A percentile compares a stretch with the other conserved stretches of the same genome.
These are phyloP conservation scores for Tephrocybe rancida DNA, from an alignment of 768 basidiomycete species.

Conservation along the genomic window DNA sequence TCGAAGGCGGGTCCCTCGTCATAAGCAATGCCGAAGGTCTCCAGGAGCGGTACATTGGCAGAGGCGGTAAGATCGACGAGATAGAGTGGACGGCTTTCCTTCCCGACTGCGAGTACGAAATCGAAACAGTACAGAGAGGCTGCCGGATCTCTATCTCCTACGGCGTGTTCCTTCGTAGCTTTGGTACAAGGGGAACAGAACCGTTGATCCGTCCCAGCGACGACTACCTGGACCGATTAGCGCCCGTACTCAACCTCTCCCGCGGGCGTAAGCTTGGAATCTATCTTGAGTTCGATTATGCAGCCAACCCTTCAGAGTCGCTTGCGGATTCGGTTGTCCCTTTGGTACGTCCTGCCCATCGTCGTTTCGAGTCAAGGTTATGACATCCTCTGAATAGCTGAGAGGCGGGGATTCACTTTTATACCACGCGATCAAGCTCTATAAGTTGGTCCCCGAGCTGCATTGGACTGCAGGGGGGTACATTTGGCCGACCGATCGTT, in stretches of 20 bases:
- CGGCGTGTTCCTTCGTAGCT: slow-evolving; percentile 68
- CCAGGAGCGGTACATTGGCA: slow-evolving; percentile 64
- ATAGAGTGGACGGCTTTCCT: slow-evolving; percentile 82
- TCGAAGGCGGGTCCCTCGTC: slow-evolving; percentile 67
- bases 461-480: slow-evolving; percentile 85
- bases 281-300: slow-evolving; percentile 69
- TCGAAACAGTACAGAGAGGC: slow-evolving; percentile 71
- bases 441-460: slow-evolving; percentile 73
- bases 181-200: slow-evolving; percentile 59
- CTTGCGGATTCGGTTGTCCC: slow-evolving; percentile 74
- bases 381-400: slow-evolving; percentile 47
- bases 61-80: slow-evolving; percentile 63
- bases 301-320: slow-evolving; percentile 67
- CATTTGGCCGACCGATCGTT: slow-evolving; percentile 75
- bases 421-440: slow-evolving; percentile 76
- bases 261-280: slow-evolving; percentile 76
- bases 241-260: slow-evolving; percentile 71
- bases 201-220: slow-evolving; percentile 76
- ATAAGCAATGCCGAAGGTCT: slow-evolving; percentile 56
- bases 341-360: slow-evolving; percentile 46
- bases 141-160: slow-evolving; percentile 73
- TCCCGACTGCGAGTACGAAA: slow-evolving; percentile 74
- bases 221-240: slow-evolving; percentile 68
- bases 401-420: slow-evolving; percentile 78
- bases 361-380: background rate